Evolutionary conservation across 1,139 yeast species (phyloP).

Genomic region (Lodderomyces oxycetoniae): DNA sequence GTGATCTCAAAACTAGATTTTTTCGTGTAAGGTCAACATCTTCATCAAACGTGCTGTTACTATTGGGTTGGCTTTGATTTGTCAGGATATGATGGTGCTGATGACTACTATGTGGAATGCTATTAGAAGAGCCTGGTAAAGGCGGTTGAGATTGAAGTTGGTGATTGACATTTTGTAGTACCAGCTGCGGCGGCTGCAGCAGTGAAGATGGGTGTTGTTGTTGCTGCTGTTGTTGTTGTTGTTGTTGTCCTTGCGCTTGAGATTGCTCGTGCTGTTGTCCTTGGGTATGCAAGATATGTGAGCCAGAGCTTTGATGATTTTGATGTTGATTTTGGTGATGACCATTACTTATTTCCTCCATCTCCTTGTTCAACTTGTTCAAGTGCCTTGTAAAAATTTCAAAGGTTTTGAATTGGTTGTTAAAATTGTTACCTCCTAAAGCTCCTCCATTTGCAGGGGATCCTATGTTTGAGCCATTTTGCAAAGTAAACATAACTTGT

Average conservation of each 20-base stretch:
- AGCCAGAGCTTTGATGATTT: neutral
- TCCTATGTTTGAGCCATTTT: constrained; percentile 2
- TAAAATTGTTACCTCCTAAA: constrained; percentile 2
- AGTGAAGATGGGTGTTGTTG: constrained; percentile 9
- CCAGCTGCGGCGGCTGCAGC: constrained; percentile 9
- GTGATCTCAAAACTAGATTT: constrained; percentile 13
- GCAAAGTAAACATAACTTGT: constrained; percentile 11
- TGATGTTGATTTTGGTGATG: constrained; percentile 6
- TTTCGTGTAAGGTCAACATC: constrained; percentile 12
- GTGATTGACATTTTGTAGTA: no score
- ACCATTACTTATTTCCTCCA: constrained; percentile 16
- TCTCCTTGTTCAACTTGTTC: constrained; percentile 22
- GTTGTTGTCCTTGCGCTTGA: constrained; percentile 8
- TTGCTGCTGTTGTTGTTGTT: constrained; percentile 8
- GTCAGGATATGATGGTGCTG: constrained; percentile 3
- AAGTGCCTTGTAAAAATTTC: constrained; percentile 23
- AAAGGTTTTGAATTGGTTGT: constrained; percentile 15
- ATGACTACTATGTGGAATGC: constrained; percentile 1
- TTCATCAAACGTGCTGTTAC: constrained; percentile 10
- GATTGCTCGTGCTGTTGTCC: constrained; percentile 8
- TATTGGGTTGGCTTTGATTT: constrained; percentile 1
- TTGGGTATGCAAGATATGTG: constrained; percentile 3
- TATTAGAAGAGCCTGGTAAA: constrained; percentile 1
- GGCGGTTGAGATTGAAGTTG: constrained; percentile 6
- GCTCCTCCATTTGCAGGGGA: neutral